Conservation (phyloP, 1,284 basidiomycete species). For the Leccinum fallax region DNA sequence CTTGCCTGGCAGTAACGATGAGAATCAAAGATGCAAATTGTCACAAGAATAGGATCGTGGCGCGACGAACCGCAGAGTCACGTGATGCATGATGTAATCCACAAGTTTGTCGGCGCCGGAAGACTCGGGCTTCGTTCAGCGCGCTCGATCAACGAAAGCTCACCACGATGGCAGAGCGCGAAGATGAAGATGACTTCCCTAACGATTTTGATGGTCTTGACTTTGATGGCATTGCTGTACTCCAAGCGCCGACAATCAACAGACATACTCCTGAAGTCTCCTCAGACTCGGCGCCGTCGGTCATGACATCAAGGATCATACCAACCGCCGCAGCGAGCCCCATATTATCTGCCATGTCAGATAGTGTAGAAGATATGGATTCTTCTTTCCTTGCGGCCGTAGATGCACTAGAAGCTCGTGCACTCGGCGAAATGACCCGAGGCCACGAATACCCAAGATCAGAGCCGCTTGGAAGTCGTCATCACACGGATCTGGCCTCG, state of each 20-base stretch:
- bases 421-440: constrained; percentile 11
- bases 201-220: constrained; percentile 46
- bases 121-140: not conserved
- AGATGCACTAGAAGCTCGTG: constrained; percentile 43
- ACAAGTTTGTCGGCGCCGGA: not conserved
- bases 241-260: constrained; percentile 35
- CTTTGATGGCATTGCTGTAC: constrained; percentile 36
- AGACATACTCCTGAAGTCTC: constrained; percentile 2
- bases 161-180: constrained; percentile 23
- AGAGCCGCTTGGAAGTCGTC: not conserved
- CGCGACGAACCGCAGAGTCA: not conserved
- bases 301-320: not conserved
- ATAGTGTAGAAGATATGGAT: constrained; percentile 39
- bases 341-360: constrained; percentile 26
- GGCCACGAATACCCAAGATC: constrained; percentile 9
- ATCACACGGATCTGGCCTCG: not conserved
- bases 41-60: not conserved
- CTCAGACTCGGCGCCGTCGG: not conserved
- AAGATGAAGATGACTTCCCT: constrained; percentile 40
- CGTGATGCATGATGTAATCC: constrained; percentile 5
- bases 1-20: not conserved
- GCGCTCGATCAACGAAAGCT: not conserved
- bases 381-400: constrained; percentile 39
- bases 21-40: not conserved
- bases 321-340: constrained; percentile 13